A percentile compares a stretch with the other conserved stretches of the same genome.
These are phyloP conservation scores for Paramecium tetraurelia DNA, from an alignment of 73 alveolate genomes.

Conservation along the genomic window DNA sequence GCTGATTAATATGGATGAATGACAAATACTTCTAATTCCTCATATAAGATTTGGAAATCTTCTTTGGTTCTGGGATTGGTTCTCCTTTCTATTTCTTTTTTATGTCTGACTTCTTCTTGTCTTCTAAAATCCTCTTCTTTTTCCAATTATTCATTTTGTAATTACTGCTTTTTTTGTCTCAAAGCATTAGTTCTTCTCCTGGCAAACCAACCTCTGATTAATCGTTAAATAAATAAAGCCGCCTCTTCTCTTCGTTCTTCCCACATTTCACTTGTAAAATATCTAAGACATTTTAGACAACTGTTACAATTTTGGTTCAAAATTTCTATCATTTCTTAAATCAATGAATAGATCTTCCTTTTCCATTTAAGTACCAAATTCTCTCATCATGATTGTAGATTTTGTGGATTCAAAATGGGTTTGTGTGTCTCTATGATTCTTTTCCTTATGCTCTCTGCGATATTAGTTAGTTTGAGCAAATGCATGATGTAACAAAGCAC, in stretches of 20 bases:
- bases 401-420: slow-evolving; percentile 96
- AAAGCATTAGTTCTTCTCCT: slow-evolving; percentile 78
- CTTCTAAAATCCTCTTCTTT: slow-evolving; percentile 92
- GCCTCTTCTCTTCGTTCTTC: slow-evolving; percentile 88
- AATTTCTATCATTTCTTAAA: slow-evolving; percentile 79
- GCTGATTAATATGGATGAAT: not conserved
- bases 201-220: slow-evolving; percentile 87
- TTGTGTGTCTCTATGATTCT: slow-evolving; percentile 78
- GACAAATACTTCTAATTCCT: slow-evolving; percentile 86
- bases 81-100: slow-evolving; percentile 97
- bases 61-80: slow-evolving; percentile 97
- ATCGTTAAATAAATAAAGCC: slow-evolving; percentile 85
- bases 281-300: slow-evolving; percentile 10
- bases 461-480: slow-evolving; percentile 81
- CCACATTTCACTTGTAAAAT: slow-evolving; percentile 95
- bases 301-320: slow-evolving; percentile 76
- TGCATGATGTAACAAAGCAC: slow-evolving; percentile 77
- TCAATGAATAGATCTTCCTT: slow-evolving; percentile 86
- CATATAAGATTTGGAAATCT: slow-evolving; percentile 94
- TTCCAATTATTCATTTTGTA: slow-evolving; percentile 77
- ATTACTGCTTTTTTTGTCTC: slow-evolving; percentile 84
- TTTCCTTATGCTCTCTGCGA: slow-evolving; percentile 64
- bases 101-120: slow-evolving; percentile 95
- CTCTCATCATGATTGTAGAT: slow-evolving; percentile 95
- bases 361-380: slow-evolving; percentile 99